Conservation (phyloP, 2,329 filamentous ascomycete species). For the Penicillium paneum region DNA sequence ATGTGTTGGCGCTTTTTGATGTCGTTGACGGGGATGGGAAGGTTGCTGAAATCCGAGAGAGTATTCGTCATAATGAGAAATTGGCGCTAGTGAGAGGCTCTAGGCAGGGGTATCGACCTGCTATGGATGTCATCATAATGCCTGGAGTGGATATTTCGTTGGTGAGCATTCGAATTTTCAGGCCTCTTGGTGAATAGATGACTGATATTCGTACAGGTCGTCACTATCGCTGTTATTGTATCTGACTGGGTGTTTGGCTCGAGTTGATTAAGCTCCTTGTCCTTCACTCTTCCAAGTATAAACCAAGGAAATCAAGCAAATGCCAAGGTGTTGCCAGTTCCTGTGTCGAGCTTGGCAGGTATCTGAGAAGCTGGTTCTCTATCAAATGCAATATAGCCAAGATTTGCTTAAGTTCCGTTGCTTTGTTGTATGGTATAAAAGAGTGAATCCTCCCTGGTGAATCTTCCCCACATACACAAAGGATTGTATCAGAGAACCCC, state of each 20-base stretch:
- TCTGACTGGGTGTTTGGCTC: conserved; percentile 20
- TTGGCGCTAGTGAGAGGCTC: conserved; percentile 14
- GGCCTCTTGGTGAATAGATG: neutral
- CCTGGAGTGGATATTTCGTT: conserved; percentile 26
- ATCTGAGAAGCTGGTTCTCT: neutral
- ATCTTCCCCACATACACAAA: neutral
- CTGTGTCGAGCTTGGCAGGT: neutral
- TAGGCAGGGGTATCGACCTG: conserved; percentile 21
- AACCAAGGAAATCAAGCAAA: conserved; percentile 2
- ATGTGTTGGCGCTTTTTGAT: conserved; percentile 17
- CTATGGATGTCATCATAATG: conserved; percentile 24
- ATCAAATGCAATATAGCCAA: neutral
- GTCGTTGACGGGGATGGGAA: conserved; percentile 22
- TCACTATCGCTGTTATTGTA: conserved; percentile 21
- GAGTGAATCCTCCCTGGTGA: neutral
- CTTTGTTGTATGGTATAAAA: neutral
- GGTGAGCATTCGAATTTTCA: conserved; percentile 10
- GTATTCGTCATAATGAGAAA: conserved; percentile 22
- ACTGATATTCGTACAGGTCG: conserved; percentile 10
- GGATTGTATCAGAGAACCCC: too few relatives aligned
- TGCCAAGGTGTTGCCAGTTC: neutral
- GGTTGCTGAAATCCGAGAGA: conserved; percentile 21
- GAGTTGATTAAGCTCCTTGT: neutral
- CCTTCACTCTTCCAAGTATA: neutral
- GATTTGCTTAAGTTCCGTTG: neutral